Evolutionary conservation across 2,329 filamentous ascomycete genomes (phyloP).

Genomic region (Talaromyces marneffei): DNA sequence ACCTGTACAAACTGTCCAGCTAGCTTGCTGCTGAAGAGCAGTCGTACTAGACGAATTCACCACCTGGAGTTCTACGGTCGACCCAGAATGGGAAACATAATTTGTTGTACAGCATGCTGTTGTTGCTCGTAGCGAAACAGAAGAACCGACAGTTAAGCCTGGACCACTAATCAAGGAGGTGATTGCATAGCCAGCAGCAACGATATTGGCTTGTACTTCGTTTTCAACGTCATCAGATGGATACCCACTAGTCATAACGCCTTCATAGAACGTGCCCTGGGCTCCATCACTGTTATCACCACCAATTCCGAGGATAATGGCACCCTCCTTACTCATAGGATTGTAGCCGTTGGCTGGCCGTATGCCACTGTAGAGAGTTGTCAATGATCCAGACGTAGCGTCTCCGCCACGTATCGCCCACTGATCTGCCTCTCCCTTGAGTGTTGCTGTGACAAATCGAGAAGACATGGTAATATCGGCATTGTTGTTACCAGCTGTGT

Average conservation of each 20-base stretch:
- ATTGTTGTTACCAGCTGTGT: conserved; percentile 42
- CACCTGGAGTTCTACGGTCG: conserved; percentile 50
- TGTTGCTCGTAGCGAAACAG: conserved; percentile 51
- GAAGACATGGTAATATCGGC: conserved; percentile 48
- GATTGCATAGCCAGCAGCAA: conserved; percentile 50
- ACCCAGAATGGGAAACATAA: conserved; percentile 51
- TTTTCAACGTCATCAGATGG: conserved; percentile 55
- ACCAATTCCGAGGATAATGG: conserved; percentile 62
- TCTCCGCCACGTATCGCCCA: conserved; percentile 59
- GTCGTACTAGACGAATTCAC: conserved; percentile 48
- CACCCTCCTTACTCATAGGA: conserved; percentile 59
- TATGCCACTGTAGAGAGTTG: conserved; percentile 54
- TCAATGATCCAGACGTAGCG: conserved; percentile 49
- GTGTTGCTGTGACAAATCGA: conserved; percentile 52
- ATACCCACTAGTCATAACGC: conserved; percentile 59
- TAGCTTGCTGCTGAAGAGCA: conserved; percentile 48
- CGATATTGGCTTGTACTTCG: conserved; percentile 55
- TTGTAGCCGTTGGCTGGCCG: conserved; percentile 55
- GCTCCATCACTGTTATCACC: conserved; percentile 57
- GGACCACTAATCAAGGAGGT: conserved; percentile 30
- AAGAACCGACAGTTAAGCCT: conserved; percentile 44
- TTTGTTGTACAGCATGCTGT: conserved; percentile 50
- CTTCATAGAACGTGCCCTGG: conserved; percentile 61
- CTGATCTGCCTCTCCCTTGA: conserved; percentile 53
- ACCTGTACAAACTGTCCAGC: conserved; percentile 50